These are phyloP conservation scores for Starmerella sp. DNA, from an alignment of 805 yeast species.

Conservation along the genomic window DNA sequence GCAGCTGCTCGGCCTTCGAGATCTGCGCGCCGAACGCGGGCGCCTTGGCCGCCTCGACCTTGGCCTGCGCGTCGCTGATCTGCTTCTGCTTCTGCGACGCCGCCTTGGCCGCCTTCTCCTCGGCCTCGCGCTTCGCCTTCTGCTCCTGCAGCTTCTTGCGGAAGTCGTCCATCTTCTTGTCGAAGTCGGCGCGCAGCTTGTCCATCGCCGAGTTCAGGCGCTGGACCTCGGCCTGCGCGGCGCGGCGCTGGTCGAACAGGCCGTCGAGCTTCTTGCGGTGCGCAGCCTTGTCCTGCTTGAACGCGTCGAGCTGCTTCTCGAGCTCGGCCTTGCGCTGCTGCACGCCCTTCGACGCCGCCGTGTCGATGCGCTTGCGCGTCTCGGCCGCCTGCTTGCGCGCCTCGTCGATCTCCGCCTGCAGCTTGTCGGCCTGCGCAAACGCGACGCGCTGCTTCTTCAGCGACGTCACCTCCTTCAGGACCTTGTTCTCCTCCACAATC, in stretches of 20 bases:
- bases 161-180: constrained; percentile 59
- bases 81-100: constrained; percentile 40
- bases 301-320: constrained; percentile 53
- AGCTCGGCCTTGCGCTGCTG: constrained; percentile 62
- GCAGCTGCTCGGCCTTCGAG: constrained; percentile 57
- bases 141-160: constrained; percentile 61
- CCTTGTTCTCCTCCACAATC: constrained; percentile 81
- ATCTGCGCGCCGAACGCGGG: constrained; percentile 84
- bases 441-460: constrained; percentile 74
- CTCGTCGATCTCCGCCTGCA: constrained; percentile 66
- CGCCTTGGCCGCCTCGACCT: constrained; percentile 54
- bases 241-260: constrained; percentile 37
- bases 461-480: constrained; percentile 71
- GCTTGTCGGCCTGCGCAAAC: constrained; percentile 58
- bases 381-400: constrained; percentile 67
- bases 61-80: constrained; percentile 55
- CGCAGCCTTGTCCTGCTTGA: constrained; percentile 55
- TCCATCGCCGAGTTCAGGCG: constrained; percentile 45
- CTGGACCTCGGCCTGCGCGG: constrained; percentile 55
- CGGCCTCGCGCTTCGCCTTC: constrained; percentile 64
- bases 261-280: constrained; percentile 58
- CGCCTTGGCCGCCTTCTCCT: constrained; percentile 51
- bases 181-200: constrained; percentile 47
- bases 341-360: constrained; percentile 46
- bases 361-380: constrained; percentile 54